Conservation (phyloP, 2,329 filamentous ascomycete species). For the Penicillium capsulatum region DNA sequence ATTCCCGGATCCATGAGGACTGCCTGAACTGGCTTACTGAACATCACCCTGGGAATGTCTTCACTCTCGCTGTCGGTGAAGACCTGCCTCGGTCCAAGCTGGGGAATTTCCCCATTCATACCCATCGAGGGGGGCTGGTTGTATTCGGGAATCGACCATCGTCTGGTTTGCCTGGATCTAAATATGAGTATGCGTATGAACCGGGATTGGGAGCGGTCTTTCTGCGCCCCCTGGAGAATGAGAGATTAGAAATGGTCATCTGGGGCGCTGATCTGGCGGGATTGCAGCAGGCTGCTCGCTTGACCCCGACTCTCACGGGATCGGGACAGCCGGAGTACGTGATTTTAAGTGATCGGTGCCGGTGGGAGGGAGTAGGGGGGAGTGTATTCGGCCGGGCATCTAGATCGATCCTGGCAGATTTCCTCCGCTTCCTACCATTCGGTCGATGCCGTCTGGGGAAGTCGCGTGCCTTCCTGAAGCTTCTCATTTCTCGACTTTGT, state of each 20-base stretch:
- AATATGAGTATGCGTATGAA: constrained; percentile 29
- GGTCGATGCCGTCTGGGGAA: not conserved
- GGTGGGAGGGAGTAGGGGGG: constrained; percentile 52
- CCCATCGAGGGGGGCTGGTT: constrained; percentile 14
- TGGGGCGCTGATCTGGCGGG: constrained; percentile 51
- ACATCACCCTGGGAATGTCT: constrained; percentile 42
- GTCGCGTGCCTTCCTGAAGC: not conserved
- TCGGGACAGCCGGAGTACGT: constrained; percentile 57
- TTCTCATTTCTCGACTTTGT: not conserved
- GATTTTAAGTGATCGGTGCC: constrained; percentile 44
- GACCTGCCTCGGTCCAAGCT: constrained; percentile 17
- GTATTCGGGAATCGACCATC: constrained; percentile 4
- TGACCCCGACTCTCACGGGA: constrained; percentile 55
- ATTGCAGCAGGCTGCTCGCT: constrained; percentile 48
- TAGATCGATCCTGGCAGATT: constrained; percentile 53
- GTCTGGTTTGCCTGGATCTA: not conserved
- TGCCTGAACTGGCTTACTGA: constrained; percentile 8
- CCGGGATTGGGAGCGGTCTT: constrained; percentile 49
- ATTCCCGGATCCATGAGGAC: constrained; percentile 41
- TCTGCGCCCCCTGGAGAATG: constrained; percentile 46
- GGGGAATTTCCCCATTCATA: constrained; percentile 25
- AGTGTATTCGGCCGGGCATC: constrained; percentile 52
- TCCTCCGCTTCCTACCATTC: constrained; percentile 41
- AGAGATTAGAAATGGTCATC: constrained; percentile 52
- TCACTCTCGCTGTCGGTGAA: constrained; percentile 33